Percentiles rank a stretch among this genome's conserved stretches.
Conservation (phyloP, 352 stramenopile species). For the Pythium dissotocum region DNA sequence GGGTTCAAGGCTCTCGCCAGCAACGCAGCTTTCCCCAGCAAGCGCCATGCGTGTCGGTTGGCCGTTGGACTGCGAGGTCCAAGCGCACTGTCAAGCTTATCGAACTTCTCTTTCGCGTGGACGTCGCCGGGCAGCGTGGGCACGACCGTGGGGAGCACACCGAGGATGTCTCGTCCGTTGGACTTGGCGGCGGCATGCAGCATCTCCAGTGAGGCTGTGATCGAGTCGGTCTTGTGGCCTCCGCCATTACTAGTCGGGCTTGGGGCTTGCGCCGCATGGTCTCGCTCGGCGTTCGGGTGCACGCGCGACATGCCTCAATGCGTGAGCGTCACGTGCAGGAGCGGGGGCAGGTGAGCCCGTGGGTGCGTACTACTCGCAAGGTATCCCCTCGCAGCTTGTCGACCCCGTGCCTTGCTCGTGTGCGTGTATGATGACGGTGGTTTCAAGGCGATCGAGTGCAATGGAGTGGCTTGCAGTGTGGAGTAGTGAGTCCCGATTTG, state of each 20-base stretch:
- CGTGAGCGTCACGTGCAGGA: neutral
- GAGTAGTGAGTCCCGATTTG: neutral
- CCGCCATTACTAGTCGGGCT: neutral
- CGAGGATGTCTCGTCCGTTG: slow-evolving; percentile 9
- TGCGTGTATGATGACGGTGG: neutral
- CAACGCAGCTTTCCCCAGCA: slow-evolving; percentile 32
- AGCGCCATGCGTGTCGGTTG: slow-evolving; percentile 25
- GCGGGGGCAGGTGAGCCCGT: neutral
- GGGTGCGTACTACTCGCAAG: too few species aligned
- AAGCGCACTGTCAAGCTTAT: slow-evolving; percentile 17
- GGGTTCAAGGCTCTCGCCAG: slow-evolving; percentile 35
- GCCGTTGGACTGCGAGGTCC: slow-evolving; percentile 5
- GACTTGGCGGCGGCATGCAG: slow-evolving; percentile 22
- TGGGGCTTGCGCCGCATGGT: neutral
- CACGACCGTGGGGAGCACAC: slow-evolving; percentile 13
- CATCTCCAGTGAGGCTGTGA: slow-evolving; percentile 11
- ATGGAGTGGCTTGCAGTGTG: neutral
- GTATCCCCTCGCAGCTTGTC: neutral
- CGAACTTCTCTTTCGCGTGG: slow-evolving; percentile 12
- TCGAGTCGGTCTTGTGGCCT: slow-evolving; percentile 1
- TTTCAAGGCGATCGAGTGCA: neutral
- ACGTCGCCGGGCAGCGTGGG: slow-evolving; percentile 5
- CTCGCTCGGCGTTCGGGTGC: slow-evolving; percentile 11
- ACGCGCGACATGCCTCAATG: slow-evolving; percentile 16
- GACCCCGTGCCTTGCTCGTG: neutral